phyloP scores from a whole-genome alignment of 2,329 filamentous ascomycete genomes.

The Nannizzia gypsea region DNA sequence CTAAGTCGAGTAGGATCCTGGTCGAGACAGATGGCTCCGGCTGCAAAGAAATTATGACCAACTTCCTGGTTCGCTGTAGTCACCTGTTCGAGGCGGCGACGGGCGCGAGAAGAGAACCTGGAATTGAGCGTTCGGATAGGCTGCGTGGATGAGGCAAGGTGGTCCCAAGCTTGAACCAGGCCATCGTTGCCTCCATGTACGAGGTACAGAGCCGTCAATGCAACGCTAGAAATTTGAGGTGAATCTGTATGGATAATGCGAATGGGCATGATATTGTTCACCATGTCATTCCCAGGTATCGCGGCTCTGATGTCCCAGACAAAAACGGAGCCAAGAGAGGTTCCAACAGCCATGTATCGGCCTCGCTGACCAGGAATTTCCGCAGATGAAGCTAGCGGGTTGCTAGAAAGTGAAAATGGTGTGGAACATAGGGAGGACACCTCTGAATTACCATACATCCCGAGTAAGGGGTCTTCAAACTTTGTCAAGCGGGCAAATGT shows the following conservation, averaged over 20 bases:
- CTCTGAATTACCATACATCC: constrained; percentile 43
- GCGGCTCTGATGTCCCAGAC: constrained; percentile 74
- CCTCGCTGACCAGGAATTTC: constrained; percentile 78
- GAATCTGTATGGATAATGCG: constrained; percentile 82
- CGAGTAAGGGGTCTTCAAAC: constrained; percentile 65
- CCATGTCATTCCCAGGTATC: constrained; percentile 43
- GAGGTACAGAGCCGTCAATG: constrained; percentile 71
- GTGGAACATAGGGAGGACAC: constrained; percentile 44
- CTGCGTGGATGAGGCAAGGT: constrained; percentile 64
- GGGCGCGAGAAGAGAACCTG: constrained; percentile 67
- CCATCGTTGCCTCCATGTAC: constrained; percentile 92
- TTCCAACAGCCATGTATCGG: constrained; percentile 71
- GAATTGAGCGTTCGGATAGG: constrained; percentile 81
- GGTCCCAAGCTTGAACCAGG: constrained; percentile 92
- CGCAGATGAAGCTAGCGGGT: constrained; percentile 24
- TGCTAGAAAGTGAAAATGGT: constrained; percentile 40
- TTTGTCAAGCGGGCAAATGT: constrained; percentile 57
- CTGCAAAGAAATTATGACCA: constrained; percentile 66
- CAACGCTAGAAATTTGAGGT: constrained; percentile 71
- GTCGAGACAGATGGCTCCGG: constrained; percentile 74
- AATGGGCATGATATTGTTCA: constrained; percentile 56
- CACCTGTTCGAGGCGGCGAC: constrained; percentile 59
- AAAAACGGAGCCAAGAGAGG: constrained; percentile 61
- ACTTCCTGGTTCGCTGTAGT: constrained; percentile 56
- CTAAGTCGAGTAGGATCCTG: constrained; percentile 75